Evolutionary conservation across 2,329 filamentous ascomycete species (phyloP).

Genomic region (Trichoderma guizhouense): DNA sequence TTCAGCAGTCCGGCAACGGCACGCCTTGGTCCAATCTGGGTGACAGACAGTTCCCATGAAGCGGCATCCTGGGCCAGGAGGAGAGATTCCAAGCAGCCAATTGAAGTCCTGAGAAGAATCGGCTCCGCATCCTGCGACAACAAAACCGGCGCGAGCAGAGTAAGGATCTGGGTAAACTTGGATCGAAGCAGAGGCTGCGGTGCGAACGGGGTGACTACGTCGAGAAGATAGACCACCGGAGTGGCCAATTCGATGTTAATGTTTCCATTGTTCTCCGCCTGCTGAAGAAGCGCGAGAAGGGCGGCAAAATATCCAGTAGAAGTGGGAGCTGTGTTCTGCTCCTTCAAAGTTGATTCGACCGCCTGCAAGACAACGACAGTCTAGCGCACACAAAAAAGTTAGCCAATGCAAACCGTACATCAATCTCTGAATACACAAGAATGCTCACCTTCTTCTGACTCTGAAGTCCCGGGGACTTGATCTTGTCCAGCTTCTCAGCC

Average conservation of each 20-base stretch:
- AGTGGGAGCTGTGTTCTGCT: constrained; percentile 78
- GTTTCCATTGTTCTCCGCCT: constrained; percentile 66
- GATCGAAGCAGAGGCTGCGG: constrained; percentile 84
- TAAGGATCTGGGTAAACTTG: constrained; percentile 92
- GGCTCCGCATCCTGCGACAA: constrained; percentile 80
- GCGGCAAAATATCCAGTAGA: constrained; percentile 94
- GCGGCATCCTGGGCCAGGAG: constrained; percentile 82
- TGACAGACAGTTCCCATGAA: constrained; percentile 82
- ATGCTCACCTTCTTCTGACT: constrained; percentile 81
- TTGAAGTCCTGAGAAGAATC: constrained; percentile 78
- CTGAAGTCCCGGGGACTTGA: constrained; percentile 92
- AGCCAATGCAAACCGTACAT: background rate
- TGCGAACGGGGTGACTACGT: constrained; percentile 81
- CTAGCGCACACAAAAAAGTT: constrained; percentile 41
- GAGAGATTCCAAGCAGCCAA: constrained; percentile 90
- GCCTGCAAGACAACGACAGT: constrained; percentile 83
- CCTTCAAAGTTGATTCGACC: constrained; percentile 87
- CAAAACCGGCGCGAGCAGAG: constrained; percentile 78
- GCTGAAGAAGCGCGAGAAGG: constrained; percentile 80
- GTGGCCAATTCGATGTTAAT: constrained; percentile 79
- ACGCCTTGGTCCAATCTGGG: constrained; percentile 78
- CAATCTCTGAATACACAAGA: background rate
- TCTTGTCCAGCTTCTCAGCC: constrained; percentile 93
- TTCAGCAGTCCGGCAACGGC: constrained; percentile 83
- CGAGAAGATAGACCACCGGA: constrained; percentile 91